Base-by-base conservation (phyloP, 177 flowering plant genomes). In the Vitis hybrid region DNA sequence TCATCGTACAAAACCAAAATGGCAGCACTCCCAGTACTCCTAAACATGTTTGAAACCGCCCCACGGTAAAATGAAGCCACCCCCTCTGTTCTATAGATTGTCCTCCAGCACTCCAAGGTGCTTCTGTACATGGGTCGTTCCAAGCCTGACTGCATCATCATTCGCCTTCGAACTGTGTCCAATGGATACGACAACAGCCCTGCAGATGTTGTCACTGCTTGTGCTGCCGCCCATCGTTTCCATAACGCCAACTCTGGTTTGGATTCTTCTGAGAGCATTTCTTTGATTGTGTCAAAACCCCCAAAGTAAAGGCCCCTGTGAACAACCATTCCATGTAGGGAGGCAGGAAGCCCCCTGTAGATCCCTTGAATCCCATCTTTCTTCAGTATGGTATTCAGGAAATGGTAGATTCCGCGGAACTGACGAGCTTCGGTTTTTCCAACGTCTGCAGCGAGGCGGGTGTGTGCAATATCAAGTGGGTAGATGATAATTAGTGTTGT, bases 71-170 rank as follows among this genome's bases (percentile, higher is more conserved):
- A 95, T 4, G 97, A 88, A 64, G 78, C 52, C 14, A 85, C 62
- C 19, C 99, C 98, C 69, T 93, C 97, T n/a, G 72, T 72, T 72
- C 76, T 80, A 59, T 93, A 90, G 27, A 95, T 95, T 70, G 81
- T 88, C 81, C 65, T 86, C 99, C 99, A 95, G 75, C 99, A 93
- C 15, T 95, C 97, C 46, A 86, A 62, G 13, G 99, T 93, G 80
- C 72, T 87, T 12, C 19, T 62, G 70, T 89, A 95, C 91, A 87
- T 84, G 2, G 87, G 92, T 52, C 72, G 62, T 60, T 87, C 91
- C 71, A 80, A 52, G 15, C 98, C 99, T 14, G 99, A 93, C 72
- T 95, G 98, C 97, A 95, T 95, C 99, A 95, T 95, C 91, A 95
- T 95, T 16, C 98, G 83, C 77, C 99, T 84, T 61, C 99, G 69